Conservation (phyloP, 768 basidiomycete genomes). For the Lactifluus piperatus region DNA sequence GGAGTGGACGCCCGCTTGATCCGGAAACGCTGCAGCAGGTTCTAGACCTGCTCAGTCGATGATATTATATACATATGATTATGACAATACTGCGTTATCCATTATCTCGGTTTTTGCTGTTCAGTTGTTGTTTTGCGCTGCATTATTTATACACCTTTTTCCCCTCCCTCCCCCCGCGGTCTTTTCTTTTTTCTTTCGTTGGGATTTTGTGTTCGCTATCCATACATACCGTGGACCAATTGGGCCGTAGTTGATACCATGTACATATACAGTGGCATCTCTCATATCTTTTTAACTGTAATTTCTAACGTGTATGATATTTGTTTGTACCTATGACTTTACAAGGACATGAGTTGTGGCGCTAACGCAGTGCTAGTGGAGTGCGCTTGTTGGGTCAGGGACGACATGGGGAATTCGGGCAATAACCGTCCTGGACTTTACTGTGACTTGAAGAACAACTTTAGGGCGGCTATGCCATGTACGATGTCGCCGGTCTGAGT, state of each 20-base stretch:
- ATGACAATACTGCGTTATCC: background rate
- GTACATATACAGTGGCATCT: slow-evolving; percentile 9
- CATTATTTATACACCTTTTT: slow-evolving; percentile 10
- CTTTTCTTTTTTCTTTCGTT: background rate
- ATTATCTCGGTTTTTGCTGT: background rate
- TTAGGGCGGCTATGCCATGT: no score
- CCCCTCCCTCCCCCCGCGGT: background rate
- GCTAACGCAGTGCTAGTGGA: background rate
- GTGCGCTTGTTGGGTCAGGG: no score
- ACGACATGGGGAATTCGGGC: background rate
- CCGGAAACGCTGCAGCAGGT: slow-evolving; percentile 11
- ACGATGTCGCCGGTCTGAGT: no score
- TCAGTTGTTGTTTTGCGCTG: background rate
- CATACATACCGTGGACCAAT: slow-evolving; percentile 19
- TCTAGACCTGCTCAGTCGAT: slow-evolving; percentile 9
- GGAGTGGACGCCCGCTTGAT: slow-evolving; percentile 12
- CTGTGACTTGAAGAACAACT: no score
- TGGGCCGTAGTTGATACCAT: slow-evolving; percentile 18
- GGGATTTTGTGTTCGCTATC: slow-evolving; percentile 13
- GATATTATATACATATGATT: background rate
- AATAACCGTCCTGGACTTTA: no score
- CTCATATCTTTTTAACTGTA: slow-evolving; percentile 9
- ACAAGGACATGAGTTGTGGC: background rate
- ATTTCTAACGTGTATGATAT: slow-evolving; percentile 16
- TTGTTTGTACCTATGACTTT: background rate